Percentiles rank a stretch among this genome's conserved stretches.
Evolutionary conservation across 2,329 filamentous ascomycete genomes (phyloP).

Genomic region (Claviceps purpurea): DNA sequence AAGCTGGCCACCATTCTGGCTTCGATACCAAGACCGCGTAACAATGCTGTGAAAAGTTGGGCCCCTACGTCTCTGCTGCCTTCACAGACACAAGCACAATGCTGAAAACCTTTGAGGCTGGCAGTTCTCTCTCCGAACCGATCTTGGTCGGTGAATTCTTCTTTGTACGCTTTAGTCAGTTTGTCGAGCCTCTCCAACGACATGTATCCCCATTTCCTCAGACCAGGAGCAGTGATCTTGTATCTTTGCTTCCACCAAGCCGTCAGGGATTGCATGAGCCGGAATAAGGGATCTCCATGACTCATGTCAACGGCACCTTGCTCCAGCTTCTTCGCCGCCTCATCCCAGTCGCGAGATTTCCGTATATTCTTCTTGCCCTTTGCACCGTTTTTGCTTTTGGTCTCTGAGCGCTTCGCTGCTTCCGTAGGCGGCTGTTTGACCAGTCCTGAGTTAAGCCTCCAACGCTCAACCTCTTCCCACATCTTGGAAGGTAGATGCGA

Average conservation of each 20-base stretch:
- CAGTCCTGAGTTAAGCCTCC: constrained; percentile 55
- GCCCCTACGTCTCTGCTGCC: constrained; percentile 82
- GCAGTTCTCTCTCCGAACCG: constrained; percentile 65
- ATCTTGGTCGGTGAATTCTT: constrained; percentile 45
- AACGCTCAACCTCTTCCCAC: constrained; percentile 60
- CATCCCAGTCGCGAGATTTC: constrained; percentile 50
- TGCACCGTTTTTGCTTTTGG: constrained; percentile 14
- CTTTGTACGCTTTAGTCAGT: constrained; percentile 57
- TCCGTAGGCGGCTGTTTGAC: constrained; percentile 23
- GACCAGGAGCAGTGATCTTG: constrained; percentile 57
- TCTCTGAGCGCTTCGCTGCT: constrained; percentile 11
- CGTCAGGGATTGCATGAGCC: constrained; percentile 61
- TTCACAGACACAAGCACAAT: constrained; percentile 52
- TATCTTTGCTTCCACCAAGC: constrained; percentile 86
- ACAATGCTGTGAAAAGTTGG: constrained; percentile 76
- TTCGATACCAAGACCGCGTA: constrained; percentile 71
- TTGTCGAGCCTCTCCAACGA: constrained; percentile 59
- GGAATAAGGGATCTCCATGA: constrained; percentile 66
- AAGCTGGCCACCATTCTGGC: constrained; percentile 72
- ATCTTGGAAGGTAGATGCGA: constrained; percentile 57
- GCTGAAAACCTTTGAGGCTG: constrained; percentile 53
- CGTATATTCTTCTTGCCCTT: constrained; percentile 20
- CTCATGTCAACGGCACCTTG: constrained; percentile 63
- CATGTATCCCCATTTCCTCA: constrained; percentile 87
- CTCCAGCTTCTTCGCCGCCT: constrained; percentile 55